Evolutionary conservation across 2,329 filamentous ascomycete genomes (phyloP), one percentile per base, ranked within the genome.

Genomic region (Calonectria hongkongensis): DNA sequence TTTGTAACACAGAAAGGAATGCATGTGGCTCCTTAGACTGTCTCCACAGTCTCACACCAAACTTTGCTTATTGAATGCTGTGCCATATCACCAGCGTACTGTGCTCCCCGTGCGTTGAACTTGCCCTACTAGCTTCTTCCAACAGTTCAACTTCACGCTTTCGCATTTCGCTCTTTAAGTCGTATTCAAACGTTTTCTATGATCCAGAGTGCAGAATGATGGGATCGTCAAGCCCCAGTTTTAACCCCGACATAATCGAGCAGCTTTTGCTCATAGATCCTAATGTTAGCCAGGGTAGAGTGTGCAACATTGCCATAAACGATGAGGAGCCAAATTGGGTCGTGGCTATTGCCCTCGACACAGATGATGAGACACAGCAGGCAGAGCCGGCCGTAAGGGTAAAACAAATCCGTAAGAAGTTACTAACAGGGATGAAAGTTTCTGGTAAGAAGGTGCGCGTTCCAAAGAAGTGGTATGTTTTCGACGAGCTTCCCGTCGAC

Each of bases 401-500:
- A 25, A 66, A 66, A 48, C 47, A 54, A 41, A 66, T 66, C 9
- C 48, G 63, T 25, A 66, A 66, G 39, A 51, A 43, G 16, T 36
- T 66, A 33, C 45, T 66, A 48, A 36, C 63, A n/a, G 63, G 47
- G 16, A 51, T 66, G 45, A 66, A 54, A 25, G 47, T 54, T 48
- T 33, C 30, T 16, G 33, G 48, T 12, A 43, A 54, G 7, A 66
- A 54, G 48, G 43, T 54, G 25, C 33, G 30, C 12, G 25, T 58
- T 54, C 63, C 63, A 27, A 66, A 66, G 33, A 66, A 54, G 47
- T 66, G 63, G 63, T 66, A 41, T n/a, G 45, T 66, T 36, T 48
- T 66, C 33, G 36, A 54, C 18, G 47, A 66, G 25, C 63, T 66
- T 25, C 63, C 63, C 21, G 47, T 41, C 25, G 63, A 66, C 10